Base-by-base conservation (phyloP, 495 filamentous ascomycete genomes). In the Tuber umbilicatum region DNA sequence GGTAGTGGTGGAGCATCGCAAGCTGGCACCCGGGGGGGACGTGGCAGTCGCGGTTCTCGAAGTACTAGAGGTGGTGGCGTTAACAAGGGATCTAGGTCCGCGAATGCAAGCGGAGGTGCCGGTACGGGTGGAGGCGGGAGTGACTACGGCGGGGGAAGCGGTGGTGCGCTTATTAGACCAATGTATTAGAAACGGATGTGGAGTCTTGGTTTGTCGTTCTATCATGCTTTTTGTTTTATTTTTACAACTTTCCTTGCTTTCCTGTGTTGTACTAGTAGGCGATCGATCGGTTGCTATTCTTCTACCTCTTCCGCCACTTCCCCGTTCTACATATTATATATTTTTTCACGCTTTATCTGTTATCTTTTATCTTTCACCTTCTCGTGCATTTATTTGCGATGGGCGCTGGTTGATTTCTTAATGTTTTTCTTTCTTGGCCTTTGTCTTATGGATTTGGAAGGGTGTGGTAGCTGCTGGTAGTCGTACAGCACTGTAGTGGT, bases 131-230 rank as follows among this genome's bases (percentile, higher is more conserved):
- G 72, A 38, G 39, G 37, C 2, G 41, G 68, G 16, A 69, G 70
- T n/a, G 70, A 70, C 21, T 19, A 60, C 41, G n/a, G 72, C 5
- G 68, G 69, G 7, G 75, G 75, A 16, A n/a, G 67, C 4, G 43
- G 64, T 47, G 23, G 31, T 21, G 70, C 74, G 19, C 37, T 68
- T 38, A 78, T 78, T 69, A 68, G 76, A 45, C 76, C 75, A 16
- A 78, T 78, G 76, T 2, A 40, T 70, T 78, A 64, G 43, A 78
- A n/a, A 2, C 40, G 38, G 43, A 16, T 47, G 21, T 35, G 55
- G 55, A 64, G 55, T 64, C 27, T 17, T 64, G 55, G 55, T 35
- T 64, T 64, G 27, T 31, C 55, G 55, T 17, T 64, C 31, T 64
- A 60, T 60, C 50, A 35, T 78, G 40, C 17, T 68, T 73, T 50